Base-by-base conservation (phyloP, 345 rosid species). In the Camelina laxa region DNA sequence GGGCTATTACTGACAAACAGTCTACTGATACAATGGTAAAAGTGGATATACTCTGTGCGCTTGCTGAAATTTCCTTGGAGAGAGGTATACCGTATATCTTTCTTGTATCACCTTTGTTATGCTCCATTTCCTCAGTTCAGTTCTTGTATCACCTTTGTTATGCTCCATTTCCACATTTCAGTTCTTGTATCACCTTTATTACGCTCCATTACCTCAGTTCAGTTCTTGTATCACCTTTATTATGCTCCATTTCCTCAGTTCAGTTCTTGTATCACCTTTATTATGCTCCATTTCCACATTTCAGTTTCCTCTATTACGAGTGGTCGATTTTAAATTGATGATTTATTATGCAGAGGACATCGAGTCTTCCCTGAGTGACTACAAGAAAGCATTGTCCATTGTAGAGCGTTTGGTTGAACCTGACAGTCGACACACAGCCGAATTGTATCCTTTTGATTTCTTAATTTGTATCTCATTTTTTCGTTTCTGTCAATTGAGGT, bases 41-140 rank as follows among this genome's bases (percentile, higher is more conserved):
- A 79, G 99, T 95, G 65, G 94, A 92, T 76, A 85, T 92, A 44
- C 82, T 95, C 72, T 87, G 92, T 60, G 70, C 89, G 59, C 76
- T 92, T 75, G 98, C 93, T 8, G 98, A 95, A 78, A 87, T 92
- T 73, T 89, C 98, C 17, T 60, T 90, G 75, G 98, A 92, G 82
- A 88, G 99, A 89, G 99, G 99, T 89, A 31, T 17, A 85, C 72
- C 39, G 97, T 89, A 31, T 17, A 85, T 74, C 35, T 51, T 41
- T 69, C 13, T 71, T n/a, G 36, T 39, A 67, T 64, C 56, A 27
- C 12, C 7, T 62, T 45, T 14, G 51, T 6, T 20, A 1, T 60
- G 44, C 24, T 30, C 22, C 3, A 36, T 60, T n/a, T n/a, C n/a
- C n/a, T n/a, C n/a, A n/a, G n/a, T n/a, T n/a, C n/a, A n/a, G n/a